These are phyloP conservation scores for Perkinsela sp. DNA, from an alignment of 208 protist species.

Conservation along the genomic window DNA sequence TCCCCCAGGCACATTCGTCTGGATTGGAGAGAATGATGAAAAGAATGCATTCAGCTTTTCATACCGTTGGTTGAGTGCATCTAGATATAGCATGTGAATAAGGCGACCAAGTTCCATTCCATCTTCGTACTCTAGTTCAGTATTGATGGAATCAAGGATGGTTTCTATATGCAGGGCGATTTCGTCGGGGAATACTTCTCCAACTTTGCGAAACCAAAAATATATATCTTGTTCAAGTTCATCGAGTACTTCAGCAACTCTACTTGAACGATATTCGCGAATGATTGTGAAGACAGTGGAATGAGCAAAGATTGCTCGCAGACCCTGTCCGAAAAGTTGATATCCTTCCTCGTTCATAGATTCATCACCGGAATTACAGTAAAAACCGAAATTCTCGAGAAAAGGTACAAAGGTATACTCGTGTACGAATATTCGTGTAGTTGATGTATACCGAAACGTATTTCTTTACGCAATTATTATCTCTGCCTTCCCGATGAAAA, in stretches of 20 bases:
- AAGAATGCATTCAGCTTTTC: background rate
- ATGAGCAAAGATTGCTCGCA: background rate
- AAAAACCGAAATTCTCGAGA: too few relatives aligned
- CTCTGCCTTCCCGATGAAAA: too few relatives aligned
- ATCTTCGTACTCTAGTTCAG: background rate
- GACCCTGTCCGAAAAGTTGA: background rate
- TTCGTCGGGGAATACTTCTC: background rate
- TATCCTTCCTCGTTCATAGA: background rate
- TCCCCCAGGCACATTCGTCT: too few relatives aligned
- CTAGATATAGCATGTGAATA: background rate
- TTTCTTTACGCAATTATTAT: too few relatives aligned
- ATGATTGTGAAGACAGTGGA: background rate
- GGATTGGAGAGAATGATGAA: too few relatives aligned
- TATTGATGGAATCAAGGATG: background rate
- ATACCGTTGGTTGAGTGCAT: background rate
- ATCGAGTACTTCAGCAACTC: background rate
- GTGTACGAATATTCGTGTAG: too few relatives aligned
- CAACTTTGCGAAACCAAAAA: background rate
- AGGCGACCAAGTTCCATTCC: background rate
- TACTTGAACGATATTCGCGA: background rate
- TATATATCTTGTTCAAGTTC: background rate
- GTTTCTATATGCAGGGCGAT: background rate
- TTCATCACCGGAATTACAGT: too few relatives aligned
- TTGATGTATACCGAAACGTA: too few relatives aligned
- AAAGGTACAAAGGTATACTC: too few relatives aligned